Conservation (phyloP, 257 asterid species). For the Penstemon davidsonii region DNA sequence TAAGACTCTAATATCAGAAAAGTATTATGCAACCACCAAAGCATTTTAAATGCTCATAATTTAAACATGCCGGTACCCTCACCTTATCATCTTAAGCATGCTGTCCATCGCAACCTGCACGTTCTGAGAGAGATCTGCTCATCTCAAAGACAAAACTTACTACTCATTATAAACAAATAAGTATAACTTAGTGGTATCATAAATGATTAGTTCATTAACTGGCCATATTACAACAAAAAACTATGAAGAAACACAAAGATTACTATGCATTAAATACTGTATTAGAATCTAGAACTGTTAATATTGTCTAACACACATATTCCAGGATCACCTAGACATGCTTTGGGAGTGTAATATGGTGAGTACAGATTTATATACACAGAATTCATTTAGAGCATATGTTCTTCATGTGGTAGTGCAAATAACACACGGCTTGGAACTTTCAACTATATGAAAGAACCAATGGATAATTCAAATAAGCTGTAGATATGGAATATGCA, state of each 20-base stretch:
- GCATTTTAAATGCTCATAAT: conserved; percentile 10
- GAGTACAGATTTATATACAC: neutral
- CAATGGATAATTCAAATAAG: neutral
- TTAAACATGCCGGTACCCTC: conserved; percentile 31
- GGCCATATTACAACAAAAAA: conserved; percentile 4
- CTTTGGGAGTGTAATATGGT: conserved; percentile 2
- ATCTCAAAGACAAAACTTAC: conserved; percentile 11
- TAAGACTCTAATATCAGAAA: conserved; percentile 5
- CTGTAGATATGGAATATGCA: neutral
- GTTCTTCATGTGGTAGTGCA: conserved; percentile 3
- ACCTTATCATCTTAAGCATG: conserved; percentile 82
- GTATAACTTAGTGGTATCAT: conserved; percentile 4
- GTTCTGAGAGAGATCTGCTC: conserved; percentile 75
- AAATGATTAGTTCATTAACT: conserved; percentile 14
- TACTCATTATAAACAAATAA: conserved; percentile 11
- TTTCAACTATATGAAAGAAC: neutral
- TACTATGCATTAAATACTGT: neutral
- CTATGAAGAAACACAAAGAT: conserved; percentile 11
- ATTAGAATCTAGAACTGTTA: neutral
- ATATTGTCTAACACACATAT: conserved; percentile 4
- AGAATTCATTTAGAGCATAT: neutral
- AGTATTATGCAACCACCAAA: conserved; percentile 17
- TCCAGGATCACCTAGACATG: conserved; percentile 15
- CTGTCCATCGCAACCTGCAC: conserved; percentile 68
- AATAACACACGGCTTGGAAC: conserved; percentile 2